Conservation (phyloP, 345 rosid species). For the Salix caprea region DNA sequence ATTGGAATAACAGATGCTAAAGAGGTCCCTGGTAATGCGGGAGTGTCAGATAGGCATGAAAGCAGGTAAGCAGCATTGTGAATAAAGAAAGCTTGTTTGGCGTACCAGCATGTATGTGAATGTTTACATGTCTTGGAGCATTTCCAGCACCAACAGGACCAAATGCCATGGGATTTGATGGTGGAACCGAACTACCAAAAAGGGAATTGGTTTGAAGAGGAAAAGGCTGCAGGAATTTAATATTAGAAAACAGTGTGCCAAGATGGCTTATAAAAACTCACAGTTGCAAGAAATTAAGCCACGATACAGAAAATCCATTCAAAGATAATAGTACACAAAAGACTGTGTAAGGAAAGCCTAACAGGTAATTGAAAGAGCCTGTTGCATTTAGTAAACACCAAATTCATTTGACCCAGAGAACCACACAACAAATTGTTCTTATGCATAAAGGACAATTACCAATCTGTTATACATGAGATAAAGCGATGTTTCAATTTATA, state of each 20-base stretch:
- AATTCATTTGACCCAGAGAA: background rate
- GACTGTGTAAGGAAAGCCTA: background rate
- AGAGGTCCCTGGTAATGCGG: conserved; percentile 42
- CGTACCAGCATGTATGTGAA: conserved; percentile 95
- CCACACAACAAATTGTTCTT: background rate
- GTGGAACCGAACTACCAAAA: conserved; percentile 50
- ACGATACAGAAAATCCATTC: background rate
- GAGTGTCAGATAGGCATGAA: conserved; percentile 9
- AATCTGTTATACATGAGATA: background rate
- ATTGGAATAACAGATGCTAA: conserved; percentile 51
- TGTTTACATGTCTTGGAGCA: conserved; percentile 72
- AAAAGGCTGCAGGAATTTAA: conserved; percentile 61
- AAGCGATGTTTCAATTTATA: background rate
- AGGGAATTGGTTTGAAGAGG: conserved; percentile 76
- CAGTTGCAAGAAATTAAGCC: background rate
- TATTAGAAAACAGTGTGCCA: background rate
- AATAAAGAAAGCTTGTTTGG: conserved; percentile 1
- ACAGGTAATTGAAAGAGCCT: background rate
- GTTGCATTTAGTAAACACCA: background rate
- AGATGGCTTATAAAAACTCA: background rate
- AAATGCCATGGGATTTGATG: conserved; percentile 41
- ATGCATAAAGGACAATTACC: background rate
- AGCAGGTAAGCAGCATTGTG: background rate
- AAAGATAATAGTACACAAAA: background rate
- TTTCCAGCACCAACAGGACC: conserved; percentile 64